These are phyloP conservation scores for Parietaria judaica DNA, from an alignment of 306 rosid genomes.

Conservation along the genomic window DNA sequence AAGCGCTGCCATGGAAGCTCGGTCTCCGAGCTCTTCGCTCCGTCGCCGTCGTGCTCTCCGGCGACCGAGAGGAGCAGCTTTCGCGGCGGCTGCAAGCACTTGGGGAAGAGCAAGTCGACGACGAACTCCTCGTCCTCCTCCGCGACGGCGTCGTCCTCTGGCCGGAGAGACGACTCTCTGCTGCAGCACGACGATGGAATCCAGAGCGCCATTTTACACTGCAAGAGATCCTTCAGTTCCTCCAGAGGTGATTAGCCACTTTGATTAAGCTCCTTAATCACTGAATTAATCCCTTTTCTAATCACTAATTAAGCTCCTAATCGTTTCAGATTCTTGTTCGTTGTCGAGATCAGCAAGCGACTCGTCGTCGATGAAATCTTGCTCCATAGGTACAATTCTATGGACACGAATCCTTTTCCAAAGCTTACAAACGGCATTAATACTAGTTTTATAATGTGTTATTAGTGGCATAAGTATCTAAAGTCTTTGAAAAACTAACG, in stretches of 20 bases:
- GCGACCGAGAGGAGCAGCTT: slow-evolving; percentile 42
- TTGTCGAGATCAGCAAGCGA: slow-evolving; percentile 21
- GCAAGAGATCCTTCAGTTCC: slow-evolving; percentile 68
- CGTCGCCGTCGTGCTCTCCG: slow-evolving; percentile 29
- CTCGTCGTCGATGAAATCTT: slow-evolving; percentile 32
- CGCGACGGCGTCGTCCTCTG: slow-evolving; percentile 29
- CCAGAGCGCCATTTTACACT: slow-evolving; percentile 85
- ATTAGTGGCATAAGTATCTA: no score
- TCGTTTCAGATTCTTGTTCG: slow-evolving; percentile 32
- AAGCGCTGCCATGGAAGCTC: slow-evolving; percentile 34
- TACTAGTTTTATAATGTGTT: no score
- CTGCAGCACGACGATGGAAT: slow-evolving; percentile 73
- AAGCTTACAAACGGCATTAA: no score
- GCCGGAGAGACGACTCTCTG: slow-evolving; percentile 63
- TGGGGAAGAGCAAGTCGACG: slow-evolving; percentile 70
- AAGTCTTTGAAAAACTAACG: background rate
- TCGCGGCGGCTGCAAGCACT: slow-evolving; percentile 45
- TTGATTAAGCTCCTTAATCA: background rate
- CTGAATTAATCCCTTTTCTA: background rate
- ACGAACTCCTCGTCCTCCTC: slow-evolving; percentile 34
- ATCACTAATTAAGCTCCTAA: background rate
- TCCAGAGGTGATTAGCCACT: slow-evolving; percentile 37
- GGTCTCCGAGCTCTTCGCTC: background rate
- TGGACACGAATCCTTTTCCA: background rate
- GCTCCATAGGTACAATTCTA: slow-evolving; percentile 14